Evolutionary conservation across 2,329 filamentous ascomycete genomes (phyloP).

Genomic region (Ophiostoma populinum): DNA sequence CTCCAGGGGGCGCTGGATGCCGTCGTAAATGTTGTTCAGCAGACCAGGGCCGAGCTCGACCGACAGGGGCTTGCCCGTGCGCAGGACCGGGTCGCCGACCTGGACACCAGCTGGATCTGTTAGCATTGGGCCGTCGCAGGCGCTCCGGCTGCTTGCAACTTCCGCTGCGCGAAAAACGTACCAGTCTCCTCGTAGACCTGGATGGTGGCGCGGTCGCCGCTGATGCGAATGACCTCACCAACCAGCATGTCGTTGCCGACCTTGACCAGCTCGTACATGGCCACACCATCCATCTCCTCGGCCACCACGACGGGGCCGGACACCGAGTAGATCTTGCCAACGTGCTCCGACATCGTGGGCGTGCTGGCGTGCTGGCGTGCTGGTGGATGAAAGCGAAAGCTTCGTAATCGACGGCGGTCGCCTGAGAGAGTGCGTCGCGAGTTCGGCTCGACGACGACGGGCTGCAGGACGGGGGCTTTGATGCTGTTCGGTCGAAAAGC

Average conservation of each 20-base stretch:
- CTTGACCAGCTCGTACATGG: constrained; percentile 97
- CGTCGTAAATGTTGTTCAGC: constrained; percentile 98
- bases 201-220: constrained; percentile 85
- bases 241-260: constrained; percentile 85
- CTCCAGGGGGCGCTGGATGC: constrained; percentile 88
- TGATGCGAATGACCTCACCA: constrained; percentile 97
- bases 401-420: too few relatives aligned
- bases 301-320: constrained; percentile 71
- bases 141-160: too few relatives aligned
- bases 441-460: too few relatives aligned
- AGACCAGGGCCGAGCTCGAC: constrained; percentile 94
- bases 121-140: too few relatives aligned
- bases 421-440: too few relatives aligned
- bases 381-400: background rate
- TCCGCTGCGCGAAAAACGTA: too few relatives aligned
- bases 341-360: constrained; percentile 9
- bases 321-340: constrained; percentile 15
- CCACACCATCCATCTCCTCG: constrained; percentile 96
- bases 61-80: constrained; percentile 89
- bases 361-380: background rate
- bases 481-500: too few relatives aligned
- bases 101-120: constrained; percentile 63
- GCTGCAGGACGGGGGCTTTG: too few relatives aligned
- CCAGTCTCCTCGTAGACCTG: constrained; percentile 99
- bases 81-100: constrained; percentile 79